Conservation (phyloP, 164 flowering plant species). For the Macadamia tetraphylla region DNA sequence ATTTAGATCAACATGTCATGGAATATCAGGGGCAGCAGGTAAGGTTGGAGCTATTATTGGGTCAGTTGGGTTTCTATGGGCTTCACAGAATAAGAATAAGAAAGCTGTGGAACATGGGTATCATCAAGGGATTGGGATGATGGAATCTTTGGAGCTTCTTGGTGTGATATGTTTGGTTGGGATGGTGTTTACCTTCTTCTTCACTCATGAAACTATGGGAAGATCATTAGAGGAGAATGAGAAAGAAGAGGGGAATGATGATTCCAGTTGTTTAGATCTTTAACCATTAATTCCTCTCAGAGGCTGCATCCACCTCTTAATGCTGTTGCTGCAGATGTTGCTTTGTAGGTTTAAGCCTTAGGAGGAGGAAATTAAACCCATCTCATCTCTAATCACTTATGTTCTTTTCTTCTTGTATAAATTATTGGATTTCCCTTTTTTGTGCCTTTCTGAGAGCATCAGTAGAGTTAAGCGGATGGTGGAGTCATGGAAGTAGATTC, state of each 20-base stretch:
- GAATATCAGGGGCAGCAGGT: conserved; percentile 54
- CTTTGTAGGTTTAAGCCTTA: no score
- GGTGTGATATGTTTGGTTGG: conserved; percentile 47
- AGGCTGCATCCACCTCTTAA: not conserved
- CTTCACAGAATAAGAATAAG: conserved; percentile 18
- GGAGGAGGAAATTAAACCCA: no score
- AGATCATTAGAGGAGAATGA: conserved; percentile 69
- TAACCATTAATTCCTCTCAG: not conserved
- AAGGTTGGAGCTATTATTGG: conserved; percentile 65
- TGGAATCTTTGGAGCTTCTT: conserved; percentile 23
- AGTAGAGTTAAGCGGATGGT: no score
- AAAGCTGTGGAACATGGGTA: conserved; percentile 10
- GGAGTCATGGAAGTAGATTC: no score
- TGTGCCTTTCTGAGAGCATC: no score
- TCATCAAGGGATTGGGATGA: conserved; percentile 28
- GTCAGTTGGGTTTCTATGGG: conserved; percentile 48
- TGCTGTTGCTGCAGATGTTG: not conserved
- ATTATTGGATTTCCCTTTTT: no score
- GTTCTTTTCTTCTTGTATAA: no score
- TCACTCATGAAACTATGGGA: conserved; percentile 50
- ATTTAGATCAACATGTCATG: conserved; percentile 68
- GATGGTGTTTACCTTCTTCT: conserved; percentile 34
- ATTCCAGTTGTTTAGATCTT: no score
- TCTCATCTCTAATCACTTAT: no score
- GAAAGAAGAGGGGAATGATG: conserved; percentile 14